Base-by-base conservation (phyloP, 768 basidiomycete species). In the Gloeopeniophorella convolvens region DNA sequence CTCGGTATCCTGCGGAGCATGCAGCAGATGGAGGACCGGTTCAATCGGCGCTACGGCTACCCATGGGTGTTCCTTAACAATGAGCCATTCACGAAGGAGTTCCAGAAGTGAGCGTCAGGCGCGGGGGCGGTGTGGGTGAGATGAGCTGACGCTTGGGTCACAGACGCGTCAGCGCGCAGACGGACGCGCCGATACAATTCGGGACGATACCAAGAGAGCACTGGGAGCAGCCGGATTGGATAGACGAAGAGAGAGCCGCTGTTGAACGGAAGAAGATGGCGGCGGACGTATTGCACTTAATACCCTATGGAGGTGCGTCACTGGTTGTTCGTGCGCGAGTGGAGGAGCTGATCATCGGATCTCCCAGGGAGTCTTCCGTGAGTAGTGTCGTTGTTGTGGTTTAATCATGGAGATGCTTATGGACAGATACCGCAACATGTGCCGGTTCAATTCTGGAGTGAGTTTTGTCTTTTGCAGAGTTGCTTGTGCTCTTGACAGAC, bases 61-160 rank as follows among this genome's bases (percentile, higher is more conserved):
- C 89, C 90, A 4, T 96, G 88, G 65, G 83, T 91, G 21, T 86
- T 96, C 67, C 70, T 97, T 52, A 95, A 95, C 63, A 92, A 96
- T 42, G 77, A 79, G 55, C 77, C 79, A 0, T 95, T 95, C 65
- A 71, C 76, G 12, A 80, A 83, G 1, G 76, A 79, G 15, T 93
- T 94, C 68, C 88, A 83, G 62, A 68, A 69, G 78, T 80, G 61
- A 57, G 74, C 61, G 10, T 51, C 48, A 24, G 26, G 18, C 27
- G 12, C 5, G 6, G 3, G 27, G 26, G 12, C 20, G 23, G 11
- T 5, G 13, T 32, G 9, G 13, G 18, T 5, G 39, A 18, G 30
- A 8, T 45, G 21, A 12, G 10, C 32, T 15, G 33, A 55, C 16
- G 12, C 12, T 10, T 26, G 16, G 3, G 16, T 12, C 7, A 27